Evolutionary conservation across 345 rosid genomes (phyloP).

Genomic region (Alliaria petiolata): DNA sequence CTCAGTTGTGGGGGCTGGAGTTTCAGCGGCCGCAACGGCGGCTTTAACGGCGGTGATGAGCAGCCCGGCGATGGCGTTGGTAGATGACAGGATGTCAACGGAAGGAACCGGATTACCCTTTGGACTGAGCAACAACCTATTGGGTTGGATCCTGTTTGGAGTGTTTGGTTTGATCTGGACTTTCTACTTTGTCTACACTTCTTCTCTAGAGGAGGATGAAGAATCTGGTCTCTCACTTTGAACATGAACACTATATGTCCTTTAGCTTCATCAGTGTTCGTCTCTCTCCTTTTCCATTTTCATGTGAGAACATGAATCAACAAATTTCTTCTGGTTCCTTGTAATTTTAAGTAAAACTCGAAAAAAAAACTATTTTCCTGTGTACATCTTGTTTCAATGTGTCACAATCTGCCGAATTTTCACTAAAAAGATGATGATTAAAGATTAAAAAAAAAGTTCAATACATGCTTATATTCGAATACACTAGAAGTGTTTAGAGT

Average conservation of each 20-base stretch:
- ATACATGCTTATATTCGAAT: too few species aligned
- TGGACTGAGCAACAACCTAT: conserved; percentile 92
- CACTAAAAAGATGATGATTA: neutral
- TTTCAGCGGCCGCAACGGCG: conserved; percentile 46
- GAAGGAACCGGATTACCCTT: conserved; percentile 96
- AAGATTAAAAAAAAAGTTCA: neutral
- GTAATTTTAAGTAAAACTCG: conserved; percentile 15
- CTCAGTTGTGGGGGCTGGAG: conserved; percentile 32
- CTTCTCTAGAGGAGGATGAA: conserved; percentile 68
- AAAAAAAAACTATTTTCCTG: conserved; percentile 8
- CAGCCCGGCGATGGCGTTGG: conserved; percentile 80
- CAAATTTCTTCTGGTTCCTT: conserved; percentile 20
- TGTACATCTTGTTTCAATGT: neutral
- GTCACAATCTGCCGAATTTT: neutral
- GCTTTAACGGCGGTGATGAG: conserved; percentile 51
- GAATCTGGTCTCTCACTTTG: conserved; percentile 91
- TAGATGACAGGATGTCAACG: conserved; percentile 82
- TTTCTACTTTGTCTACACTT: conserved; percentile 63
- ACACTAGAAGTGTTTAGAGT: too few species aligned
- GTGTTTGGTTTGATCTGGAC: conserved; percentile 87
- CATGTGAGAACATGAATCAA: conserved; percentile 25
- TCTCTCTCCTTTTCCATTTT: neutral
- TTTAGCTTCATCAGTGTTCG: conserved; percentile 5
- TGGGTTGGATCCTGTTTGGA: conserved; percentile 85
- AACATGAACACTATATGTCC: neutral